Evolutionary conservation across 2,329 filamentous ascomycete species (phyloP), one percentile per base, ranked within the genome.

Genomic region (Cadophora malorum): DNA sequence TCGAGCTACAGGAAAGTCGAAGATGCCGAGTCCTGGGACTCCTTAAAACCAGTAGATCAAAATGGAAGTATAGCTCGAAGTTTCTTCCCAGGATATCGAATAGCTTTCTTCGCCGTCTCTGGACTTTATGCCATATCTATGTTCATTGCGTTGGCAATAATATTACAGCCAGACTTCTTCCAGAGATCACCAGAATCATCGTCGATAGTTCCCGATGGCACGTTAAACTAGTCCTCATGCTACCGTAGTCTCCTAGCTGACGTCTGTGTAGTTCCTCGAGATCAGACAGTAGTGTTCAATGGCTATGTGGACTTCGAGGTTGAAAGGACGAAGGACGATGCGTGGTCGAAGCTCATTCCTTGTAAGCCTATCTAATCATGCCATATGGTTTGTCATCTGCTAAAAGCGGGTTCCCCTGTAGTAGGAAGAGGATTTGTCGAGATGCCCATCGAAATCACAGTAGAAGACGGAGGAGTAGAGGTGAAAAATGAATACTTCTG

Each of bases 391-490:
- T 21, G 9, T 16, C 38, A 28, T 25, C 62, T 8, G 55, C 38
- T 41, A 33, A 60, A 19, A 35, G 12, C 16, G 23, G 35, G 21
- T n/a, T 23, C 33, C 1, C 21, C 52, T 19, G n/a, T 33, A 69
- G 67, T 28, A n/a, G 67, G 67, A 58, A 56, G 62, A 69, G 67
- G 67, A 8, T 69, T 69, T 28, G 47, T 69, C 35, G 28, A 67
- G 19, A 63, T 67, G 6, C 61, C 60, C 2, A 33, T 61, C n/a
- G 61, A 63, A 41, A 35, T 58, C 4, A 28, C 41, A 10, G 23
- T 55, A 23, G 33, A 28, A 31, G 21, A 66, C 52, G 61, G 69
- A 47, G n/a, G 63, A 59, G 49, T 47, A 25, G 49, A 33, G 28
- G 31, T 62, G 19, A 41, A 62, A 33, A 52, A 16, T 6, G 33